A percentile compares a stretch with the other conserved stretches of the same genome.
phyloP scores from a whole-genome alignment of 495 filamentous ascomycete species.

The Aspergillus ostianus region DNA sequence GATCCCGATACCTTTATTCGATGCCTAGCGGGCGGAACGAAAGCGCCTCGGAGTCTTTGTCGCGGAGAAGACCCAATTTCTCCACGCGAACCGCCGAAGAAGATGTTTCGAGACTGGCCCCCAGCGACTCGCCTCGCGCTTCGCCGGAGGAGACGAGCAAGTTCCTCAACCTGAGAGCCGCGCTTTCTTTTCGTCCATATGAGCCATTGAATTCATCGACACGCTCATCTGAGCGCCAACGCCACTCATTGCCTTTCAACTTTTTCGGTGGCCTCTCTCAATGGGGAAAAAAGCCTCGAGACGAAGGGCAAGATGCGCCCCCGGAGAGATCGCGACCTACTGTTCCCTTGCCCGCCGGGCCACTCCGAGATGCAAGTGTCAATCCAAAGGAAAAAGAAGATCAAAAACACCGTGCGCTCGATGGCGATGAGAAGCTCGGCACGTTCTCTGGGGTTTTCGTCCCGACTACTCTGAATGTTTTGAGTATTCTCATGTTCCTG shows the following conservation, averaged over 20 bases:
- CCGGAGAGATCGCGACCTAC: constrained; percentile 13
- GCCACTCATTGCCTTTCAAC: constrained; percentile 23
- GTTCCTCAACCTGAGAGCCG: constrained; percentile 24
- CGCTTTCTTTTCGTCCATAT: constrained; percentile 28
- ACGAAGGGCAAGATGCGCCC: constrained; percentile 12
- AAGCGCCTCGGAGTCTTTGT: constrained; percentile 30
- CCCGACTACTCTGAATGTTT: constrained; percentile 81
- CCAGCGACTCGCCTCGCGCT: constrained; percentile 29
- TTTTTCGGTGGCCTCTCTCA: constrained; percentile 26
- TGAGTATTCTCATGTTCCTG: constrained; percentile 92
- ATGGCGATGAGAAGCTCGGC: constrained; percentile 62
- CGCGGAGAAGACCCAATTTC: constrained; percentile 50
- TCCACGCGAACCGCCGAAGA: constrained; percentile 54
- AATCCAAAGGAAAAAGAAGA: constrained; percentile 38
- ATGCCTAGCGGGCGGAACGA: constrained; percentile 26
- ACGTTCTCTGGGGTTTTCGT: constrained; percentile 81
- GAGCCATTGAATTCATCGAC: constrained; percentile 29
- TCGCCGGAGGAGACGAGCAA: constrained; percentile 23
- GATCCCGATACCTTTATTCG: constrained; percentile 2
- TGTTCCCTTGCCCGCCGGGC: constrained; percentile 22
- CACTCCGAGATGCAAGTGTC: constrained; percentile 27
- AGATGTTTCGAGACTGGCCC: constrained; percentile 50
- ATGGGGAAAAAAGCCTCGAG: constrained; percentile 26
- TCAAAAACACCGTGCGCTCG: constrained; percentile 45
- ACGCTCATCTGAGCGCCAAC: constrained; percentile 15